phyloP scores from a whole-genome alignment of 805 yeast species.

The Ogataea minuta region DNA sequence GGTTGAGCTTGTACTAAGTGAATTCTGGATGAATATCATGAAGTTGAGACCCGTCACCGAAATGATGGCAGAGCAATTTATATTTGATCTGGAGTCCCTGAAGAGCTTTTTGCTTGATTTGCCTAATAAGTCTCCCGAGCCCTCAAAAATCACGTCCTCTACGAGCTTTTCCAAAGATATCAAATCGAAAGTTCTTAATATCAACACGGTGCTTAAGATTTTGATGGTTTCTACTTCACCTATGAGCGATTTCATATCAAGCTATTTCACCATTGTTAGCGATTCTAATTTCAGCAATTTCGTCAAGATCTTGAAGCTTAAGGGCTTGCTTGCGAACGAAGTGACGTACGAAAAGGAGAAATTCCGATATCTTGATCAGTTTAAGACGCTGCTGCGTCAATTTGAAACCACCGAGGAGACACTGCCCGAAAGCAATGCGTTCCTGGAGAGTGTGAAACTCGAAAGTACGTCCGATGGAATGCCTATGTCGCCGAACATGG shows the following conservation, averaged over 20 bases:
- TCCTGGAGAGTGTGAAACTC: slow-evolving; percentile 26
- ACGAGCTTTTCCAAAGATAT: slow-evolving; percentile 27
- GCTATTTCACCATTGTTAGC: slow-evolving; percentile 63
- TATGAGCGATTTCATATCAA: slow-evolving; percentile 57
- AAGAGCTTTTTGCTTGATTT: slow-evolving; percentile 50
- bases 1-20: slow-evolving; percentile 59
- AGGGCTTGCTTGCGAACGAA: slow-evolving; percentile 41
- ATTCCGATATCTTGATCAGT: slow-evolving; percentile 38
- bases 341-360: slow-evolving; percentile 36
- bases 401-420: slow-evolving; percentile 34
- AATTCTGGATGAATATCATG: slow-evolving; percentile 56
- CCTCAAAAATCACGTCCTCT: slow-evolving; percentile 29
- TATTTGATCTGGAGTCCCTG: slow-evolving; percentile 66
- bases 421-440: slow-evolving; percentile 29
- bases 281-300: slow-evolving; percentile 66
- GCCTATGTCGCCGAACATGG: slow-evolving; percentile 16
- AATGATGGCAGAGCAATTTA: slow-evolving; percentile 73
- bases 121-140: slow-evolving; percentile 45
- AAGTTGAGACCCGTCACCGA: slow-evolving; percentile 68
- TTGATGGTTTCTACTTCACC: slow-evolving; percentile 66
- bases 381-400: slow-evolving; percentile 36
- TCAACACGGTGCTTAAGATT: slow-evolving; percentile 69
- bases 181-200: slow-evolving; percentile 24
- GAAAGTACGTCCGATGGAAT: slow-evolving; percentile 20
- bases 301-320: slow-evolving; percentile 59